Percentiles rank a stretch among this genome's conserved stretches.
These are phyloP conservation scores for Cercophora samala DNA, from an alignment of 495 filamentous ascomycete genomes.

Conservation along the genomic window DNA sequence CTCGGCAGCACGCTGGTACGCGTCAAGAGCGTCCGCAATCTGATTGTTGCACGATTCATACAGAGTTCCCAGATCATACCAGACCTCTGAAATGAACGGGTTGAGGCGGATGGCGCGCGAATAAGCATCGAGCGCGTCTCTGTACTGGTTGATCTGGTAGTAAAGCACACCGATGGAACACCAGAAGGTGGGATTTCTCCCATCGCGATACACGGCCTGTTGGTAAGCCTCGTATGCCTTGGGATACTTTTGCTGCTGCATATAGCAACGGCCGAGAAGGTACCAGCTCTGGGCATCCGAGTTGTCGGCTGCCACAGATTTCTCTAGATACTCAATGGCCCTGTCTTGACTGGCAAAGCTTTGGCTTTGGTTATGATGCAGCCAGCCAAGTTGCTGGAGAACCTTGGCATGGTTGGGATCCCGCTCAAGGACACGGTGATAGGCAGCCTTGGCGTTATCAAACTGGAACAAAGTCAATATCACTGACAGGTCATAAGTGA, in stretches of 20 bases:
- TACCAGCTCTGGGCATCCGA: constrained; percentile 98
- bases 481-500: background rate
- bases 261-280: constrained; percentile 94
- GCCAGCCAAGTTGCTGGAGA: constrained; percentile 95
- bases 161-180: constrained; percentile 99
- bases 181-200: constrained; percentile 98
- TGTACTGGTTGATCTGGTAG: constrained; percentile 99
- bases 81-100: constrained; percentile 98
- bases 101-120: constrained; percentile 96
- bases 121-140: constrained; percentile 97
- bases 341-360: constrained; percentile 88
- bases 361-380: constrained; percentile 92
- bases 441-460: constrained; percentile 85
- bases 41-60: constrained; percentile 99
- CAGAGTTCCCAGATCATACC: constrained; percentile 98
- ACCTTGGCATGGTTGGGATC: constrained; percentile 98
- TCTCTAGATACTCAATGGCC: constrained; percentile 95
- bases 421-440: constrained; percentile 86
- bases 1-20: constrained; percentile 91
- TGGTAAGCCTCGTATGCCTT: constrained; percentile 99
- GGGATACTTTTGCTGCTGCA: constrained; percentile 98
- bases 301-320: constrained; percentile 91
- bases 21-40: constrained; percentile 92
- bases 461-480: constrained; percentile 59
- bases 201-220: constrained; percentile 97